Conservation (phyloP, 768 basidiomycete species). For the Xerocomellus chrysenteron region DNA sequence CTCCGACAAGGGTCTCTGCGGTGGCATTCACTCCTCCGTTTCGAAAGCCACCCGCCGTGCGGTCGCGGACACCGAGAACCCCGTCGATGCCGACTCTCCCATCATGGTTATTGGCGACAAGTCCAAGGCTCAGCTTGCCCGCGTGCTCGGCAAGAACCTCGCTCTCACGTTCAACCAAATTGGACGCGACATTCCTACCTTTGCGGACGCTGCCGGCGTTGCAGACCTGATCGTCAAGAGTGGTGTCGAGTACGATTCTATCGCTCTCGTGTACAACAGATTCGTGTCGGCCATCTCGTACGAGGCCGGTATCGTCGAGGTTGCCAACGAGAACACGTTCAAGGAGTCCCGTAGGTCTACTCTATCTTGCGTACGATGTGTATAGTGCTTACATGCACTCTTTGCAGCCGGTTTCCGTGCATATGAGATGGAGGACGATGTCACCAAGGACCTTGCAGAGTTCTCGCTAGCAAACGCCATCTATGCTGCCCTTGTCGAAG, state of each 20-base stretch:
- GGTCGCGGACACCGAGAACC: slow-evolving; percentile 49
- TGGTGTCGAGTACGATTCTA: slow-evolving; percentile 83
- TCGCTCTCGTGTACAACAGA: slow-evolving; percentile 78
- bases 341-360: slow-evolving; percentile 62
- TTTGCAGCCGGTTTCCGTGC: slow-evolving; percentile 79
- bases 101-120: slow-evolving; percentile 96
- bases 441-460: slow-evolving; percentile 89
- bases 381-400: not conserved
- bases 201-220: slow-evolving; percentile 91
- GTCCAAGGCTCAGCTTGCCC: slow-evolving; percentile 87
- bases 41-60: slow-evolving; percentile 83
- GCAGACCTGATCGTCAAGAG: slow-evolving; percentile 90
- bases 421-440: slow-evolving; percentile 98
- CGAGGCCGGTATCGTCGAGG: slow-evolving; percentile 70
- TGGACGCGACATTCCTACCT: slow-evolving; percentile 95
- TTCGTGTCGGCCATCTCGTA: slow-evolving; percentile 91
- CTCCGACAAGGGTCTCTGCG: slow-evolving; percentile 98
- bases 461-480: slow-evolving; percentile 97
- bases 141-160: slow-evolving; percentile 63
- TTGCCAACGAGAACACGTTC: slow-evolving; percentile 80
- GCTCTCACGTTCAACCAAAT: slow-evolving; percentile 95
- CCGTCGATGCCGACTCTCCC: slow-evolving; percentile 58
- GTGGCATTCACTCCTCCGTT: slow-evolving; percentile 98
- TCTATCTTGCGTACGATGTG: not conserved
- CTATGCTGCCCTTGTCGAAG: slow-evolving; percentile 91